Base-by-base conservation (phyloP, 2,329 filamentous ascomycete species). In the Onygenales sp. region DNA sequence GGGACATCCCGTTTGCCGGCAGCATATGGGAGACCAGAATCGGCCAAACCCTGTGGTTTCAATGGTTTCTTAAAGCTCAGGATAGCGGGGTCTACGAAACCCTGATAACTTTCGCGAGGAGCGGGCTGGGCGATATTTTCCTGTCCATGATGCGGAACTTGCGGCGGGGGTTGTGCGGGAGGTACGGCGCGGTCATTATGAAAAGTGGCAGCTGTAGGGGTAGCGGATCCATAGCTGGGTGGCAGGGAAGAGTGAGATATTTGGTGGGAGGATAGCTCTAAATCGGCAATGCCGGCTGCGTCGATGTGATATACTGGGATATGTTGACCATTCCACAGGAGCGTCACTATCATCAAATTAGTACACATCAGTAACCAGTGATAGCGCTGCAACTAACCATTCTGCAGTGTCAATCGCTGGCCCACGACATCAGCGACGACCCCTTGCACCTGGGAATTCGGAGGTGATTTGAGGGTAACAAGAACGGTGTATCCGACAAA, bases 1-100 rank as follows among this genome's bases (percentile, higher is more conserved):
- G 59, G 51, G 11, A 56, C 50, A 33, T 60, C 60, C 33, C 57
- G 50, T 41, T 57, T 51, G 6, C 42, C n/a, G 27, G 50, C 31
- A 21, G 42, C 38, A 46, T 56, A 56, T 14, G 45, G 35, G 11
- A 38, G 46, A 9, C 33, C 49, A 27, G 32, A n/a, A 27, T 21
- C 21, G 43, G 43, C 42, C 9, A 43, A 32, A 11, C 46, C 52
- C 48, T 50, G 57, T 9, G 66, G 64, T 55, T 67, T 70, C 8
- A 73, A 69, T 41, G 65, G 61, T 52, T 63, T 67, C 35, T 65
- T 65, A 65, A 88, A 80, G 64, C 87, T 90, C 45, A 94, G 66
- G 53, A 94, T 94, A 3, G 89, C 89, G 9, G 89, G 89, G 62
- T 94, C 89, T n/a, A 85, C 78, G 63, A 93, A 89, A 0, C 75